A percentile compares a stretch with the other conserved stretches of the same genome.
Conservation (phyloP, 2,329 filamentous ascomycete species). For the Colletotrichum filicis region DNA sequence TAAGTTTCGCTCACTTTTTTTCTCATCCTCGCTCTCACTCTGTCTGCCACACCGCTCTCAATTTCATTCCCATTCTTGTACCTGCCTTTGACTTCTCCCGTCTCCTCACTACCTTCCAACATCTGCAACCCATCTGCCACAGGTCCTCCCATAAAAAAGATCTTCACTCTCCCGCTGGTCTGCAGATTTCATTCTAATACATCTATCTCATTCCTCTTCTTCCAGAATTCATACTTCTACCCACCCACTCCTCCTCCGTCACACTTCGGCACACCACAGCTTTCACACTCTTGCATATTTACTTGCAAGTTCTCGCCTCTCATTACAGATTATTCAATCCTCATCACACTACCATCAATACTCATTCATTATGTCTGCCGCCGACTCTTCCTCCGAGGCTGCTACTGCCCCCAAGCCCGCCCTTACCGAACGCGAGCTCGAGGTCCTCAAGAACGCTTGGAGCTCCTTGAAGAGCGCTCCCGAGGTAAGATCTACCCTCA, state of each 20-base stretch:
- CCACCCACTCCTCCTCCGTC: background rate
- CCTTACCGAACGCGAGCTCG: constrained; percentile 39
- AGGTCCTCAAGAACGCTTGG: constrained; percentile 40
- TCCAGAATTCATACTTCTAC: background rate
- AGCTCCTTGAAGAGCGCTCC: constrained; percentile 40
- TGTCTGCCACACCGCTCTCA: background rate
- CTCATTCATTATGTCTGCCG: background rate
- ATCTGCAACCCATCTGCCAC: background rate
- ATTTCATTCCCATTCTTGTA: background rate
- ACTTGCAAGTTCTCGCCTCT: background rate
- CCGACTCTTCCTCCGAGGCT: background rate
- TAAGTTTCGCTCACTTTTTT: background rate
- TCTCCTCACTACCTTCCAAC: background rate
- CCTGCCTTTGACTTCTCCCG: background rate
- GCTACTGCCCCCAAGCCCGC: background rate
- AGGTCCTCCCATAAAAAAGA: background rate
- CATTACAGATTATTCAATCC: background rate
- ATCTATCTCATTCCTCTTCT: background rate
- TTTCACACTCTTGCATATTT: background rate
- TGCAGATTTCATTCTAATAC: background rate
- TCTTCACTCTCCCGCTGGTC: background rate
- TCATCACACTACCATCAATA: background rate
- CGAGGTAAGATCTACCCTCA: constrained; percentile 35
- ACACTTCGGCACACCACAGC: background rate
- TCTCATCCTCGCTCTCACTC: background rate